Percentiles rank a stretch among this genome's conserved stretches.
Evolutionary conservation across 1,284 basidiomycete species (phyloP).

Genomic region (Tilletia setariae): DNA sequence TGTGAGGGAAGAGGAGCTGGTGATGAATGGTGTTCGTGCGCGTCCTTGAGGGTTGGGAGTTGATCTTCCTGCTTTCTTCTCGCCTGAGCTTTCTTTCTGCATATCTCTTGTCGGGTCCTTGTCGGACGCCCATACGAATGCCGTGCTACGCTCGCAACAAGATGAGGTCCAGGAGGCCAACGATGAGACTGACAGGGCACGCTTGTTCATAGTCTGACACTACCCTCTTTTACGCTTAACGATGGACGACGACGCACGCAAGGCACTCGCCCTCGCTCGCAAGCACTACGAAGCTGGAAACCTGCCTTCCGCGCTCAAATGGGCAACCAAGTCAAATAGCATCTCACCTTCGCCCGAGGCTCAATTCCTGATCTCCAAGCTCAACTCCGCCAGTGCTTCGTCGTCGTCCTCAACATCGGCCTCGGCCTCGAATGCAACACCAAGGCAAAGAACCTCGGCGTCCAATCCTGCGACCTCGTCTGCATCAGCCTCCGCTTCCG

Average conservation of each 20-base stretch:
- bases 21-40: neutral
- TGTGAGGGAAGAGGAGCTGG: neutral
- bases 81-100: neutral
- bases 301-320: slow-evolving; percentile 68
- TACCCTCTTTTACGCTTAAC: slow-evolving; percentile 21
- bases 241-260: slow-evolving; percentile 42
- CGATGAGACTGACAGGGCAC: neutral
- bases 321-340: slow-evolving; percentile 81
- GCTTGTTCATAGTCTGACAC: too few relatives aligned
- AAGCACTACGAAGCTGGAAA: slow-evolving; percentile 47
- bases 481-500: slow-evolving; percentile 54
- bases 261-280: slow-evolving; percentile 46
- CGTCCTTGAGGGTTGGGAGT: neutral
- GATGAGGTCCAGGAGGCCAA: neutral
- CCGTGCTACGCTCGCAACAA: neutral
- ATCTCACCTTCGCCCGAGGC: slow-evolving; percentile 81
- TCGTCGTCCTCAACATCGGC: neutral
- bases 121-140: neutral
- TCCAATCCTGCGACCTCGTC: slow-evolving; percentile 33
- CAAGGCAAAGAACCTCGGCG: slow-evolving; percentile 52
- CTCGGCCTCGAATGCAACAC: slow-evolving; percentile 19
- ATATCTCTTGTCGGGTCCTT: slow-evolving; percentile 1
- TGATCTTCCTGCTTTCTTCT: neutral
- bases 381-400: slow-evolving; percentile 48
- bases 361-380: slow-evolving; percentile 64